Evolutionary conservation across 805 yeast species (phyloP).

Genomic region (Zygosaccharomyces siamensis): DNA sequence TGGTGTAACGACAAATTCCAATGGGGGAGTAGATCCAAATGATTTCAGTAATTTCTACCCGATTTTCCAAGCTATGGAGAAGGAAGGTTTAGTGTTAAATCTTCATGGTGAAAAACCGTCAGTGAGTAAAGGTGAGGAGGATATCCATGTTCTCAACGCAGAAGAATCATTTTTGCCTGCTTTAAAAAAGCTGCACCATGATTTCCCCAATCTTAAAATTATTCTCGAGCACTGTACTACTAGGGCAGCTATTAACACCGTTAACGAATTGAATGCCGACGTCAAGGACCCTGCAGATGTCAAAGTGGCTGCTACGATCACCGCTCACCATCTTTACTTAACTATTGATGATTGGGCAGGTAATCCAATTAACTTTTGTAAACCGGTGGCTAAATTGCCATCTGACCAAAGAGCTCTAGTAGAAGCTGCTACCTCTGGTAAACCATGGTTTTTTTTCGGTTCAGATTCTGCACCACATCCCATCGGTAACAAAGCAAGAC

Average conservation of each 20-base stretch:
- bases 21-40: conserved; percentile 87
- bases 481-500: conserved; percentile 66
- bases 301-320: conserved; percentile 84
- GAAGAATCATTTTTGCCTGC: conserved; percentile 92
- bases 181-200: conserved; percentile 64
- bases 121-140: conserved; percentile 45
- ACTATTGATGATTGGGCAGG: conserved; percentile 97
- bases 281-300: conserved; percentile 38
- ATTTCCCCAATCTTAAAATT: conserved; percentile 82
- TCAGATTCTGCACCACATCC: conserved; percentile 99
- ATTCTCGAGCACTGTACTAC: conserved; percentile 95
- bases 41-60: conserved; percentile 88
- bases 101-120: conserved; percentile 95
- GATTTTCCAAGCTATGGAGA: conserved; percentile 82
- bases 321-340: conserved; percentile 88
- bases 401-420: conserved; percentile 75
- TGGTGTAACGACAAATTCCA: conserved; percentile 97
- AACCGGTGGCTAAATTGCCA: conserved; percentile 95
- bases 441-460: conserved; percentile 91
- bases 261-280: conserved; percentile 55
- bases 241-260: conserved; percentile 75
- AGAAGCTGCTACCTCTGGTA: conserved; percentile 85
- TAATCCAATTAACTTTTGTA: conserved; percentile 89
- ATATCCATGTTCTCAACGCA: conserved; percentile 88
- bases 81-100: conserved; percentile 70